Conservation (phyloP, 345 rosid species). For the Gossypium australe region DNA sequence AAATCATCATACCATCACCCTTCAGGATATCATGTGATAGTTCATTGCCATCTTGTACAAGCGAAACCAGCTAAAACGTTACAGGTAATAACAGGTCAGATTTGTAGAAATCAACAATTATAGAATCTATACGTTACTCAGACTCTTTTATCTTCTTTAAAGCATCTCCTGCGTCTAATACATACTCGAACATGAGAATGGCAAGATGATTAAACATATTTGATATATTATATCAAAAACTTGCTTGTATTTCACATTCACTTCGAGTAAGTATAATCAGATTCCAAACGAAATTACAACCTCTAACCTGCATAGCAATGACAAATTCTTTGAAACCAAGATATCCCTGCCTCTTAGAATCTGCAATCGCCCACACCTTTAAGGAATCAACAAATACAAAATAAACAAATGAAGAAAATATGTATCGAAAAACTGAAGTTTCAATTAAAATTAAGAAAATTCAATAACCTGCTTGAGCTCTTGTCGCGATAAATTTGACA, state of each 20-base stretch:
- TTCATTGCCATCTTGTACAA: constrained; percentile 58
- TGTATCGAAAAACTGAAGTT: not conserved
- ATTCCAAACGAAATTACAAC: not conserved
- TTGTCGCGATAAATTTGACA: constrained; percentile 73
- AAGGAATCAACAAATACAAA: constrained; percentile 1
- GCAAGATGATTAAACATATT: not conserved
- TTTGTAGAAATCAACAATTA: constrained; percentile 14
- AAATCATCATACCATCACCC: constrained; percentile 38
- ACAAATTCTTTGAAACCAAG: constrained; percentile 74
- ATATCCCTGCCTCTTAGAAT: constrained; percentile 82
- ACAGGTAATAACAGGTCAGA: constrained; percentile 24
- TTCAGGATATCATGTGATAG: constrained; percentile 50
- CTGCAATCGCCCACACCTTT: constrained; percentile 94
- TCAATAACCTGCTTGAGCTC: constrained; percentile 75
- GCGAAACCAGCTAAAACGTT: constrained; percentile 62
- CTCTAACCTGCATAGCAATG: constrained; percentile 35
- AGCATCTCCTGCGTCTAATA: not conserved
- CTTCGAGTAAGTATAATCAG: not conserved
- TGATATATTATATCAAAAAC: not conserved
- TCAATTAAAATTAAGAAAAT: not conserved
- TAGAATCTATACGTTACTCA: not conserved
- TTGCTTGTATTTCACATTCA: not conserved
- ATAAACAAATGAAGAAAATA: not conserved
- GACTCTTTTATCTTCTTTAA: not conserved
- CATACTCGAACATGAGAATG: no score